Evolutionary conservation across 2,329 filamentous ascomycete genomes (phyloP), one percentile per base, ranked within the genome.

Genomic region (Hymenoscyphus fructigenus): DNA sequence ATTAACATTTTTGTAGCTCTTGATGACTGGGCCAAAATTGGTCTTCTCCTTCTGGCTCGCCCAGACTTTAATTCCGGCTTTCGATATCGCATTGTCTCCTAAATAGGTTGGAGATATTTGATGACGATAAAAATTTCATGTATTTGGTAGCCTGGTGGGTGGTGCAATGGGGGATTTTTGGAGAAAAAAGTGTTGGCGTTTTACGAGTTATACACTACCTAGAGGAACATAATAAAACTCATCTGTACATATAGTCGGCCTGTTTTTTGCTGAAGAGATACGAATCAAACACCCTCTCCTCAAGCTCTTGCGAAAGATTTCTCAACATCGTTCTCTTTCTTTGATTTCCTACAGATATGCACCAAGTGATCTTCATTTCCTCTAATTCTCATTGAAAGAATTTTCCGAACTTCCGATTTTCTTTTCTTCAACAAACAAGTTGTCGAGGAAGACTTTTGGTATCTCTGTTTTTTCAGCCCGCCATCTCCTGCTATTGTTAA

Each of bases 1-100:
- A 61, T 64, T 71, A 62, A 72, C 55, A n/a, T 23, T 53, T 64
- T 55, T 65, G 44, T 66, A 88, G 90, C 88, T 99, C 70, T 85
- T 99, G 75, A 99, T 99, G 95, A 99, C 95, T 17, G 96, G 95
- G 28, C 95, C 95, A 69, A 99, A 99, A 86, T 86, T 99, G 67
- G 95, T 98, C 68, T 99, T 99, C 84, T 97, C 93, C 67, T 99
- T 99, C 88, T 99, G 95, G 95, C 88, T 99, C 76, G 95, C 95
- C 65, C 95, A 99, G 84, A 98, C 95, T 34, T 84, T 99, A 74
- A 99, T 99, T 76, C 95, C 95, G 60, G 90, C 93, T 47, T 98
- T 98, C 79, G 91, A 87, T 75, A 87, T 88, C 58, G 75, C 72
- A 14, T 63, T 50, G n/a, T 76, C n/a, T 71, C 72, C 12, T 74